Percentiles rank a stretch among this genome's conserved stretches.
Evolutionary conservation across 148 eudicot genomes (phyloP).

Genomic region (Rhododendron vialii): DNA sequence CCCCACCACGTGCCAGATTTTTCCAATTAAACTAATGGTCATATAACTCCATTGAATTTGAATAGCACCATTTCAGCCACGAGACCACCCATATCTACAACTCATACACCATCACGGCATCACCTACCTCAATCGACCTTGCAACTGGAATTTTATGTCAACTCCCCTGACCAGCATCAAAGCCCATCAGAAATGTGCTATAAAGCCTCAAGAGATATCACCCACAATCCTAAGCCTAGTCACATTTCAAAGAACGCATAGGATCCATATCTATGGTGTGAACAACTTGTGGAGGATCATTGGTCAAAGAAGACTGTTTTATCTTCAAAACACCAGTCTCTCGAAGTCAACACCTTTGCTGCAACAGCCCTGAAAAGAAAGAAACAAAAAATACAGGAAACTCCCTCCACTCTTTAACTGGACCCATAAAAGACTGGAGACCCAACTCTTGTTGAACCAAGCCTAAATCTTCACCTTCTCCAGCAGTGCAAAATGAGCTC

Average conservation of each 20-base stretch:
- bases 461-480: background rate
- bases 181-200: background rate
- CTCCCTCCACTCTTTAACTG: background rate
- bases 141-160: background rate
- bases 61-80: background rate
- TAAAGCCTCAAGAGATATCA: background rate
- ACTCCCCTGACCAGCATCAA: background rate
- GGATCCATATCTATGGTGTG: background rate
- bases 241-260: background rate
- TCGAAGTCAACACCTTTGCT: background rate
- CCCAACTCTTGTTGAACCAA: background rate
- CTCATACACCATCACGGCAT: background rate
- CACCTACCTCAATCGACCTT: background rate
- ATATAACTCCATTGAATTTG: background rate
- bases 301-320: background rate
- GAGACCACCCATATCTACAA: background rate
- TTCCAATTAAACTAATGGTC: background rate
- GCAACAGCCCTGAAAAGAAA: background rate
- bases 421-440: background rate
- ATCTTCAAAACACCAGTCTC: background rate
- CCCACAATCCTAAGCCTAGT: background rate
- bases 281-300: background rate
- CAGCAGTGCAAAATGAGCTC: background rate
- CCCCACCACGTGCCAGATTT: background rate
- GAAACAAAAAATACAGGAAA: background rate